Evolutionary conservation across 192 early-diverging fungal genomes (phyloP).

Genomic region (Umbelopsis isabellina): DNA sequence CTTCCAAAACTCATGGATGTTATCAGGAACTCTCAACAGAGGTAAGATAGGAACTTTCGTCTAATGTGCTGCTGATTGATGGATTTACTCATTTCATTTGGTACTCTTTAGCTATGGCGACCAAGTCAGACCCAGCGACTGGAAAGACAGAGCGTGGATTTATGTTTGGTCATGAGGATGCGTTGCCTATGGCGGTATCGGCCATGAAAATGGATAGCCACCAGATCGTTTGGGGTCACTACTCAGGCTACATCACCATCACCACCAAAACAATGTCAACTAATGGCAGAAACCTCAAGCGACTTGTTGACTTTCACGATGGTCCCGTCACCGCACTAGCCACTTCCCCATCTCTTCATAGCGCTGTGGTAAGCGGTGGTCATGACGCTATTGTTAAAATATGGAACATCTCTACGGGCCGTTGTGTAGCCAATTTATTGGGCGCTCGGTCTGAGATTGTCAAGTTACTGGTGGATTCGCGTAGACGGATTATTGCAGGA

Average conservation of each 20-base stretch:
- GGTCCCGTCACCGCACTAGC: constrained; percentile 48
- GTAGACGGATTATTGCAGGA: constrained; percentile 36
- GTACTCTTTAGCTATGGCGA: constrained; percentile 49
- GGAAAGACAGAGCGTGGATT: constrained; percentile 64
- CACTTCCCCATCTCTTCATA: constrained; percentile 6
- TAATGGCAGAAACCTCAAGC: constrained; percentile 43
- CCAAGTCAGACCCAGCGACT: constrained; percentile 56
- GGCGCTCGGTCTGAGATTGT: neutral
- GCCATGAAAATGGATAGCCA: constrained; percentile 61
- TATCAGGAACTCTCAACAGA: constrained; percentile 51
- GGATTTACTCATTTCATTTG: neutral
- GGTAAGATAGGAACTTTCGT: constrained; percentile 35
- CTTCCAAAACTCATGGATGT: constrained; percentile 52
- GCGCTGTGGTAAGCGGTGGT: constrained; percentile 51
- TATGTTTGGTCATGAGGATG: constrained; percentile 51
- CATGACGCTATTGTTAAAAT: constrained; percentile 53
- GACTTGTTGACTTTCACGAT: constrained; percentile 56
- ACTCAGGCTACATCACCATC: constrained; percentile 55
- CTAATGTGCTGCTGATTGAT: neutral
- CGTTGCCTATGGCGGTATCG: constrained; percentile 38
- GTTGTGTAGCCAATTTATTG: constrained; percentile 40
- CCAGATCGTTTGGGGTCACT: constrained; percentile 61
- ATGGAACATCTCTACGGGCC: constrained; percentile 48
- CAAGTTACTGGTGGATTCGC: constrained; percentile 9
- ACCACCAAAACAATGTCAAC: constrained; percentile 48